Evolutionary conservation across 345 rosid genomes (phyloP), one percentile per base, ranked within the genome.

Genomic region (Heritiera littoralis): DNA sequence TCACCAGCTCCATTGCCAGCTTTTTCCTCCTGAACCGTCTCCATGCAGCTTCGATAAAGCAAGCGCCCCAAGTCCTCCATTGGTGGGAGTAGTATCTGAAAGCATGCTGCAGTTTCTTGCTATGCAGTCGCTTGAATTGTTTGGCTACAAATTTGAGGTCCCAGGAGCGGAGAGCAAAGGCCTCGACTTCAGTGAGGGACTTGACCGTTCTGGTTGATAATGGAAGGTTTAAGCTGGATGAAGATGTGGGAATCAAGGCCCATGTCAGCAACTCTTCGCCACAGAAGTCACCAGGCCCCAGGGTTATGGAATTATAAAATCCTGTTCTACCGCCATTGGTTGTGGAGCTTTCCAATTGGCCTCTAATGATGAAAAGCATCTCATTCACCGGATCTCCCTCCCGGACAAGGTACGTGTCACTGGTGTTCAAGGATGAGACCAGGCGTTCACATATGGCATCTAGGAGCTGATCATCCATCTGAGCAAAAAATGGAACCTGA

Each of bases 51-150:
- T 94, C 91, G 48, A 94, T 86, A 58, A 85, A 90, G 79, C 95
- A 85, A 63, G 98, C 90, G 58, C 93, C 97, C 97, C 93, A 94
- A 0, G 94, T 85, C 80, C 96, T 86, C 97, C 97, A 91, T 40
- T 94, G 98, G 78, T 94, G 98, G 18, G 98, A 94, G 80, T 94
- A 90, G 86, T 94, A 94, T 86, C 98, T 86, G 84, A 93, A 92
- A 58, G 98, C 97, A 76, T 94, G 97, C 73, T 94, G 97, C 49
- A 94, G 89, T 77, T 83, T 89, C 91, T 94, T 91, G 92, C 97
- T 91, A 77, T 92, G 93, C 43, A 92, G 86, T 7, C 96, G 89
- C 80, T 94, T 92, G 79, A 94, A 92, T 70, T 94, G 98, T 84
- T 88, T 89, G 3, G 92, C 89, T 6, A 94, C 96, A 68, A 88